These are phyloP conservation scores for Urtica urens DNA, from an alignment of 306 rosid genomes.

Conservation along the genomic window DNA sequence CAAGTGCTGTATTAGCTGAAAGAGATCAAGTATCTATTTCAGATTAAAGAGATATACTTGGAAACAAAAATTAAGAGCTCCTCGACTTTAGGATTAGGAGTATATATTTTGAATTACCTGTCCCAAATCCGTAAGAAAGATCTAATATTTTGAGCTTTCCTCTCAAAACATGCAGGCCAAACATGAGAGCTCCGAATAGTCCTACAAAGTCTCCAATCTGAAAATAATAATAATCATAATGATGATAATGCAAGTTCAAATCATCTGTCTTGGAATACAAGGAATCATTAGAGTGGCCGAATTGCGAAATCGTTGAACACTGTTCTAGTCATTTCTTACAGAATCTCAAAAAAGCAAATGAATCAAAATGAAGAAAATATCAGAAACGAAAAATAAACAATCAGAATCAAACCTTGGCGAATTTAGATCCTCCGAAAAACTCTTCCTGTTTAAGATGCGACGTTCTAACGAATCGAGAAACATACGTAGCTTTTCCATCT, in stretches of 20 bases:
- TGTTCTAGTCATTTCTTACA: too few relatives aligned
- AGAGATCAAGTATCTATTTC: constrained; percentile 6
- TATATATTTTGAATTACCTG: constrained; percentile 35
- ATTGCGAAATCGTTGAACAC: too few relatives aligned
- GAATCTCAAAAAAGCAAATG: too few relatives aligned
- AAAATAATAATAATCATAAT: too few relatives aligned
- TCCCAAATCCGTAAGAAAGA: constrained; percentile 56
- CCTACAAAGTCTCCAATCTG: constrained; percentile 94
- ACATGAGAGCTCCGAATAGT: constrained; percentile 58
- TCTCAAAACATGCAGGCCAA: constrained; percentile 63
- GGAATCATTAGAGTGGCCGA: too few relatives aligned
- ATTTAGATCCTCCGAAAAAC: constrained; percentile 63
- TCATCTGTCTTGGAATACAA: too few relatives aligned
- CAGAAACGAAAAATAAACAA: too few relatives aligned
- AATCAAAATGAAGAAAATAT: too few relatives aligned
- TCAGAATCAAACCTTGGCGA: constrained; percentile 46
- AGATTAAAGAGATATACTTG: too few relatives aligned
- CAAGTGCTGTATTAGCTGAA: constrained; percentile 77
- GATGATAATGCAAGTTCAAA: too few relatives aligned
- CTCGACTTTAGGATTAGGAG: too few relatives aligned
- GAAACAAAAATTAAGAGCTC: too few relatives aligned
- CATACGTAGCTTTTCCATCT: constrained; percentile 83
- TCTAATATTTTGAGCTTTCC: constrained; percentile 64
- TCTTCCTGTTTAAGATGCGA: constrained; percentile 90
- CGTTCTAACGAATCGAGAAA: constrained; percentile 69